phyloP scores from a whole-genome alignment of 257 asterid genomes.

The Penstemon davidsonii region DNA sequence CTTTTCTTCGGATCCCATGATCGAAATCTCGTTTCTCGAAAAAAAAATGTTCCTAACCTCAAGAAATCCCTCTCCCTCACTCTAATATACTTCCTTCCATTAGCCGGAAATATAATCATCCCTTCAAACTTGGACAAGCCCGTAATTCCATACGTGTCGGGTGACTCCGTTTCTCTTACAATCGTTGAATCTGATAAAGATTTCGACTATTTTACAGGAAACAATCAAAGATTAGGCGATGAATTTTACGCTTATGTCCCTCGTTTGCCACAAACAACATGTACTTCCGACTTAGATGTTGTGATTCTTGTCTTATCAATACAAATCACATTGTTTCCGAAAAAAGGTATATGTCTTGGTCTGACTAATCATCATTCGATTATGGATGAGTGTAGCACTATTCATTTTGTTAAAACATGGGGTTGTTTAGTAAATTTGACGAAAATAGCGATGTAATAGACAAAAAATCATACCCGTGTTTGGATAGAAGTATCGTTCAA shows the following conservation, averaged over 20 bases:
- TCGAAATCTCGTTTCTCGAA: constrained; percentile 22
- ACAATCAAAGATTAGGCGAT: constrained; percentile 31
- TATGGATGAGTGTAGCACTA: constrained; percentile 37
- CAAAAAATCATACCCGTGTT: constrained; percentile 10
- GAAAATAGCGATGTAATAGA: background rate
- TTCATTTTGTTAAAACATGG: constrained; percentile 39
- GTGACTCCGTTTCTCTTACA: constrained; percentile 27
- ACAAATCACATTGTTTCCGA: constrained; percentile 43
- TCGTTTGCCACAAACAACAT: constrained; percentile 6
- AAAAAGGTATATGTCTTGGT: constrained; percentile 37
- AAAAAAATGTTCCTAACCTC: constrained; percentile 23
- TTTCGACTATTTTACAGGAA: constrained; percentile 26
- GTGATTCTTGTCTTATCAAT: constrained; percentile 26
- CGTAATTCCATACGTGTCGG: constrained; percentile 6
- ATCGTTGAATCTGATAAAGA: constrained; percentile 27
- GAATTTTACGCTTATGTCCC: constrained; percentile 36
- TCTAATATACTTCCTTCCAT: constrained; percentile 28
- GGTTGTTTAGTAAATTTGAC: constrained; percentile 16
- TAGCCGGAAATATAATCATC: constrained; percentile 32
- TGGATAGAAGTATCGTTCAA: constrained; percentile 30
- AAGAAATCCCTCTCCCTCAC: constrained; percentile 28
- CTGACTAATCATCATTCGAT: constrained; percentile 35
- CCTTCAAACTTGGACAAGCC: constrained; percentile 18
- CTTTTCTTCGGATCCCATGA: constrained; percentile 25
- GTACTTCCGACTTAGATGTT: background rate